phyloP scores from a whole-genome alignment of 768 basidiomycete genomes.

The Fibroporia radiculosa region DNA sequence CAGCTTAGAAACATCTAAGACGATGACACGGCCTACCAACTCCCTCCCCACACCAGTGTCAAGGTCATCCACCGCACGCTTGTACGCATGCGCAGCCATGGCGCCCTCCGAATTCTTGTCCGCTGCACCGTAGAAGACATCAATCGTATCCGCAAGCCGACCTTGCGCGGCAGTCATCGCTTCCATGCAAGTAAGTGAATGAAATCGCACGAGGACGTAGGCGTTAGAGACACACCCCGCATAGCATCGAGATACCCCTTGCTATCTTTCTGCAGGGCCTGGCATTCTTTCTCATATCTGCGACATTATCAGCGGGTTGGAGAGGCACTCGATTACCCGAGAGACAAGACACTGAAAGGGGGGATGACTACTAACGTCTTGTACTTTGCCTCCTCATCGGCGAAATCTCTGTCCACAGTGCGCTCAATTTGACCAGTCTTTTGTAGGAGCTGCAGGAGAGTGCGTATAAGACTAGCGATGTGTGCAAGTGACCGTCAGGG shows the following conservation, averaged over 20 bases:
- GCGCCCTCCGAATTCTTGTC: conserved; percentile 85
- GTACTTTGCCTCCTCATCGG: conserved; percentile 87
- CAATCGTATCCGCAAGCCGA: conserved; percentile 88
- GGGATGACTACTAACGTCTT: conserved; percentile 53
- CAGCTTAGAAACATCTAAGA: background rate
- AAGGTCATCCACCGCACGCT: conserved; percentile 88
- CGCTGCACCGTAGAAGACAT: conserved; percentile 83
- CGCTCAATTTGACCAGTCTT: conserved; percentile 98
- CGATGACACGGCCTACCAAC: conserved; percentile 46
- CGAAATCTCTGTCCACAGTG: conserved; percentile 90
- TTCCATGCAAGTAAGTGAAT: too few species aligned
- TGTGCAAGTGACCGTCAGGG: conserved; percentile 8
- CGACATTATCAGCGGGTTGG: conserved; percentile 21
- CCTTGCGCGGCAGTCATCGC: conserved; percentile 94
- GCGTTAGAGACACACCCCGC: conserved; percentile 69
- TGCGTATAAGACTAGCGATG: conserved; percentile 3
- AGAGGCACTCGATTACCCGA: background rate
- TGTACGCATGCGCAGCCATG: conserved; percentile 96
- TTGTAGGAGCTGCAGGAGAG: conserved; percentile 66
- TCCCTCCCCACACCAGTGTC: conserved; percentile 80
- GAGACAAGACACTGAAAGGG: conserved; percentile 2
- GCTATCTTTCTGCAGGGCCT: conserved; percentile 87
- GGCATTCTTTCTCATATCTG: conserved; percentile 96
- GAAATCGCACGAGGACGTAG: background rate
- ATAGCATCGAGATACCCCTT: conserved; percentile 94